phyloP scores from a whole-genome alignment of 177 flowering plant genomes.

The Vitis hybrid region DNA sequence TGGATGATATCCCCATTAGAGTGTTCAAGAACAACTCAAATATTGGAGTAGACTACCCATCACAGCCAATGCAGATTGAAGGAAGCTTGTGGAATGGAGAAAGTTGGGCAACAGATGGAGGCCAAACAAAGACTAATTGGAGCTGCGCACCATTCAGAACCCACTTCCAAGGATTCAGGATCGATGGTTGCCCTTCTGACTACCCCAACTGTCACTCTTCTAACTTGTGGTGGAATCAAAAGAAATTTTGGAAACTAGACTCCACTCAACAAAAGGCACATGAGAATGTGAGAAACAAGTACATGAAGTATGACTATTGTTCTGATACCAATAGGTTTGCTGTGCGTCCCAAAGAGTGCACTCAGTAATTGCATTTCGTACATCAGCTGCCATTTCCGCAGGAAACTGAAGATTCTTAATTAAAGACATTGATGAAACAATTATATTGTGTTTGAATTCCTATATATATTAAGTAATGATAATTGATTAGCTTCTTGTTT shows the following conservation, averaged over 20 bases:
- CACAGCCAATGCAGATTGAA: conserved; percentile 44
- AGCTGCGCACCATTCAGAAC: conserved; percentile 55
- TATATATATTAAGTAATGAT: too few species aligned
- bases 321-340: conserved; percentile 37
- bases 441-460: too few species aligned
- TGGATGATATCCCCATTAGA: conserved; percentile 63
- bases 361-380: not conserved
- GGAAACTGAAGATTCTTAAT: too few species aligned
- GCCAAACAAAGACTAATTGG: conserved; percentile 55
- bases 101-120: conserved; percentile 75
- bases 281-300: conserved; percentile 28
- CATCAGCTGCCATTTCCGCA: too few species aligned
- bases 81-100: conserved; percentile 70
- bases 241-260: conserved; percentile 31
- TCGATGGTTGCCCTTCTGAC: conserved; percentile 40
- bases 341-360: conserved; percentile 55
- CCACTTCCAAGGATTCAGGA: conserved; percentile 35
- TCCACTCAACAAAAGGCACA: conserved; percentile 18
- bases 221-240: conserved; percentile 54
- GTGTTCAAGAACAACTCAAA: conserved; percentile 51
- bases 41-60: conserved; percentile 51
- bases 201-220: conserved; percentile 25
- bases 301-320: conserved; percentile 67
- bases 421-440: too few species aligned
- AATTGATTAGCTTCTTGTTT: too few species aligned